Evolutionary conservation across 202 grass and related monocot species (phyloP).

Genomic region (Dendrocalamus latiflorus): DNA sequence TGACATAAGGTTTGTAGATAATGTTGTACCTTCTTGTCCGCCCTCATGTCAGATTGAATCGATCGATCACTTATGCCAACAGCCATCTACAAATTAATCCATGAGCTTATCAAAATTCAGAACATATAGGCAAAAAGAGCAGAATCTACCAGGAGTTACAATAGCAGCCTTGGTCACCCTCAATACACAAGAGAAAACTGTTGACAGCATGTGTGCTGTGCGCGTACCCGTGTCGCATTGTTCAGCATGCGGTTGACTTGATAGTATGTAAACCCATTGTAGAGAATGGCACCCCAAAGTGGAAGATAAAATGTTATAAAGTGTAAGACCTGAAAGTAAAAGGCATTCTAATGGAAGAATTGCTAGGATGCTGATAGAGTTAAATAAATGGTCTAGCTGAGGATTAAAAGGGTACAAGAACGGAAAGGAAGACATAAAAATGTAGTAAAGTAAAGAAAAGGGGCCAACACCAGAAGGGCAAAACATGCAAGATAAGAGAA

Average conservation of each 20-base stretch:
- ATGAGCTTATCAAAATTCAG: conserved; percentile 25
- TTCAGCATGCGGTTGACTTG: conserved; percentile 94
- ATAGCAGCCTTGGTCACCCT: not conserved
- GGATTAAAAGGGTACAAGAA: not conserved
- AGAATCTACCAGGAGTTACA: conserved; percentile 17
- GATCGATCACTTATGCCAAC: conserved; percentile 79
- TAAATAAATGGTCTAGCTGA: not conserved
- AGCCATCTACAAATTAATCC: conserved; percentile 74
- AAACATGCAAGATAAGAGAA: too few species aligned
- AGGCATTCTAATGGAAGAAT: not conserved
- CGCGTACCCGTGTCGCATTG: conserved; percentile 79
- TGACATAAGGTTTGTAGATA: not conserved
- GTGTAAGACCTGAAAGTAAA: conserved; percentile 68
- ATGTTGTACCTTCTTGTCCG: conserved; percentile 74
- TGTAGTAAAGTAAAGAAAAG: not conserved
- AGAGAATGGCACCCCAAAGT: conserved; percentile 95
- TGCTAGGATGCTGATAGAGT: not conserved
- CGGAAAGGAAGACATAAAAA: not conserved
- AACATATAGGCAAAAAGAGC: conserved; percentile 8
- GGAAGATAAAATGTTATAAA: conserved; percentile 94
- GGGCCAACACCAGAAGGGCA: not conserved
- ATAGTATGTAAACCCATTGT: conserved; percentile 95
- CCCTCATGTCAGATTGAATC: conserved; percentile 68
- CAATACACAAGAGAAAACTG: conserved; percentile 18
- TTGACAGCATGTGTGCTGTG: conserved; percentile 19